These are phyloP conservation scores for Leccinum huronense DNA, from an alignment of 1,284 basidiomycete genomes.

Conservation along the genomic window DNA sequence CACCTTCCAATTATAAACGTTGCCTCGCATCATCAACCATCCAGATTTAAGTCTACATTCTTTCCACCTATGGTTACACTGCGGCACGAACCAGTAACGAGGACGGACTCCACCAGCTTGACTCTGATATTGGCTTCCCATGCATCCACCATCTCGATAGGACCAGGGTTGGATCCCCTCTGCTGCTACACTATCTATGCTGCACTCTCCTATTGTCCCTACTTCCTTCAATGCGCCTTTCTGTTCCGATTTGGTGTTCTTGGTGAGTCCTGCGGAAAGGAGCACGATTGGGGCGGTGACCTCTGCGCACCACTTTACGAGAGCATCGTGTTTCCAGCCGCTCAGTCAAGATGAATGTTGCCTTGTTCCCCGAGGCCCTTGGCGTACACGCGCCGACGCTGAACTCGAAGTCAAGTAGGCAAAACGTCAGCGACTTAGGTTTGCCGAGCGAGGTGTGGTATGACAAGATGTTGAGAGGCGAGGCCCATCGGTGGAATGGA, in stretches of 20 bases:
- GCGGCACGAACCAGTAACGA: neutral
- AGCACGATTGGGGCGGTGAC: slow-evolving; percentile 81
- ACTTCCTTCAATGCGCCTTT: slow-evolving; percentile 56
- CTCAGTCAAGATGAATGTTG: slow-evolving; percentile 39
- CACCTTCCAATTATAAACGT: too few relatives aligned
- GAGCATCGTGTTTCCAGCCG: slow-evolving; percentile 45
- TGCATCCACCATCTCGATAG: neutral
- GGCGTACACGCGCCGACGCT: neutral
- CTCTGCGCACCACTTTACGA: slow-evolving; percentile 43
- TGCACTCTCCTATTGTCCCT: neutral
- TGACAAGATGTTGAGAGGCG: neutral
- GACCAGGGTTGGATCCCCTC: neutral
- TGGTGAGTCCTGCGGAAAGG: slow-evolving; percentile 66
- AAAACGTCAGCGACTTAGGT: neutral
- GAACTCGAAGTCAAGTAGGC: neutral
- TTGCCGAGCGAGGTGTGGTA: neutral
- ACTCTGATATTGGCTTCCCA: neutral
- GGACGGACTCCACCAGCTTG: neutral
- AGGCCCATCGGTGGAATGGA: neutral
- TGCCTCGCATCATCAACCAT: too few relatives aligned
- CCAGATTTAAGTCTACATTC: neutral
- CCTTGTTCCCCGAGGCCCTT: neutral
- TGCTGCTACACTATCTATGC: neutral
- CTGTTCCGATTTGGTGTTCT: slow-evolving; percentile 47
- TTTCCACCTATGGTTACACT: neutral